Base-by-base conservation (phyloP, 495 filamentous ascomycete genomes). In the Poronia punctata region DNA sequence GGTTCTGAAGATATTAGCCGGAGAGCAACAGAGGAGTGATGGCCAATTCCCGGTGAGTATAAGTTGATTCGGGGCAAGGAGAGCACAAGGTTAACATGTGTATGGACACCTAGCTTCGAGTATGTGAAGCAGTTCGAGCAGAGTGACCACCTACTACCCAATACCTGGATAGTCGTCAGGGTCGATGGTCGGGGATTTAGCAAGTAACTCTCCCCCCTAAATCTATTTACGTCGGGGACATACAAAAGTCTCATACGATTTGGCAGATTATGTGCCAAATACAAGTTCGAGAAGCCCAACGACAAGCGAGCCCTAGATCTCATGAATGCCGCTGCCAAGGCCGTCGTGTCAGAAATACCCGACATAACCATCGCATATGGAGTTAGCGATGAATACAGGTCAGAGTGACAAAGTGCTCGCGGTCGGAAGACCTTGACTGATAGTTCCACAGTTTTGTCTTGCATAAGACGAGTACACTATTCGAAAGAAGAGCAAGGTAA, bases 371-470 rank as follows among this genome's bases (percentile, higher is more conserved):
- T 96, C 48, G 88, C 82, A 1, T 98, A 96, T 48, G 92, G 92
- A 5, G 78, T 92, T 37, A 94, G 87, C 53, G 92, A 98, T 56
- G 92, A 98, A 58, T 97, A 78, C 56, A 92, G 86, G 86, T 83
- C 59, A 35, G 49, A 48, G 7, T 27, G 24, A n/a, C n/a, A 12
- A n/a, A 27, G 7, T 27, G 24, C 24, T n/a, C n/a, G 24, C 24
- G 7, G 24, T 7, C n/a, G 24, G 7, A 7, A 27, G 7, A n/a
- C 24, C n/a, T 20, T 21, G 4, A 11, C 9, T 16, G 25, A 0
- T n/a, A 21, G 21, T 23, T 39, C 4, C 12, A 8, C 48, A 93
- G 87, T 54, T 98, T 98, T 56, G 78, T 96, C 20, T 86, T 96
- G 32, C 82, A 88, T 54, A 87, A 86, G 43, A 73, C 70, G 3